A percentile compares a stretch with the other conserved stretches of the same genome.
These are phyloP conservation scores for Medicago arabica DNA, from an alignment of 306 rosid species.

Conservation along the genomic window DNA sequence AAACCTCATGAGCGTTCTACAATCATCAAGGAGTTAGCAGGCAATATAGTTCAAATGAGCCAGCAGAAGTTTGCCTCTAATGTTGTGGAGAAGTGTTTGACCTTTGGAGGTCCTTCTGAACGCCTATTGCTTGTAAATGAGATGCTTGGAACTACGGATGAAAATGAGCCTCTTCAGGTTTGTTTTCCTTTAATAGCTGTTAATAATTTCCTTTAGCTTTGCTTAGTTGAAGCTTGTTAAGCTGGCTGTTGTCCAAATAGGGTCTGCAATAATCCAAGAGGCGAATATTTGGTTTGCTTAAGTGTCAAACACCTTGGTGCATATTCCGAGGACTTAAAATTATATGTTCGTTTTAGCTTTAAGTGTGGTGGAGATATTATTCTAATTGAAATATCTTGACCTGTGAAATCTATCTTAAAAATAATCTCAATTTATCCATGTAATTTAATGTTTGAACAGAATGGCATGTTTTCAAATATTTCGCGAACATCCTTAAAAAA, in stretches of 20 bases:
- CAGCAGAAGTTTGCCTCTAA: conserved; percentile 32
- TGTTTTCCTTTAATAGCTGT: background rate
- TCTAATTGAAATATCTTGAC: background rate
- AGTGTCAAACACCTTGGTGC: too few relatives aligned
- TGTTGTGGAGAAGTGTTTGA: conserved; percentile 78
- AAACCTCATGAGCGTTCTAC: conserved; percentile 88
- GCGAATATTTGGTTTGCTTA: too few relatives aligned
- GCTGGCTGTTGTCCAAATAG: too few relatives aligned
- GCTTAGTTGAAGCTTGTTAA: too few relatives aligned
- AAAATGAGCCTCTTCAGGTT: conserved; percentile 96
- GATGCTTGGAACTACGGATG: conserved; percentile 97
- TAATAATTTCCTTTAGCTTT: too few relatives aligned
- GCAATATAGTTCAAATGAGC: conserved; percentile 67
- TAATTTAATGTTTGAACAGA: too few relatives aligned
- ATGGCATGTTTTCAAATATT: background rate
- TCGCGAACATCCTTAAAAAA: background rate
- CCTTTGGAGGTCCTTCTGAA: conserved; percentile 86
- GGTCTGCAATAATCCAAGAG: too few relatives aligned
- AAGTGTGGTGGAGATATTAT: background rate
- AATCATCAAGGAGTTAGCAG: conserved; percentile 93
- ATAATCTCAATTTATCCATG: too few relatives aligned
- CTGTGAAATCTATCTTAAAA: too few relatives aligned
- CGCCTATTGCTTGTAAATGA: conserved; percentile 83
- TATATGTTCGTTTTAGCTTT: too few relatives aligned
- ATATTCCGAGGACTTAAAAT: too few relatives aligned